Evolutionary conservation across 2,329 filamentous ascomycete genomes (phyloP).

Genomic region (Stachybotrys chlorohalonatus): DNA sequence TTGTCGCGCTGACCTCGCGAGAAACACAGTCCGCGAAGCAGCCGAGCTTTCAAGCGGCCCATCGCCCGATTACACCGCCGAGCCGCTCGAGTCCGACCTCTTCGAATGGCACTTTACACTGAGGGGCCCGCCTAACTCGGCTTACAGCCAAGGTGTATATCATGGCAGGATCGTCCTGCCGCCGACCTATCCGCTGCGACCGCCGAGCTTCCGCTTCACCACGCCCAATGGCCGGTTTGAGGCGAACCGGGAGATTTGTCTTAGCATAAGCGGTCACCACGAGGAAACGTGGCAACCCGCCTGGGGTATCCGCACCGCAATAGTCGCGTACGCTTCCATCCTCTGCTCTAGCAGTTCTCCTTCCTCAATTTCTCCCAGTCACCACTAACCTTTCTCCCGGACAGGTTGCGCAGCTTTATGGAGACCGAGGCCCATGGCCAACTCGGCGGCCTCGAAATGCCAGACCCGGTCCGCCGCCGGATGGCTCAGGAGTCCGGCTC

Average conservation of each 20-base stretch:
- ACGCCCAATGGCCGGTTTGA: slow-evolving; percentile 92
- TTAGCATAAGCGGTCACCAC: slow-evolving; percentile 89
- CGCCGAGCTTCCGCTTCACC: slow-evolving; percentile 90
- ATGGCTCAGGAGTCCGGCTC: slow-evolving; percentile 57
- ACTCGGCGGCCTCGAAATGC: slow-evolving; percentile 78
- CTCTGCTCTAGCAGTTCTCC: no score
- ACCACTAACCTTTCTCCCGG: not conserved
- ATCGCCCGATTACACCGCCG: slow-evolving; percentile 76
- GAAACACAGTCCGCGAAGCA: slow-evolving; percentile 69
- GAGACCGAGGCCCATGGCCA: slow-evolving; percentile 82
- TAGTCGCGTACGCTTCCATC: slow-evolving; percentile 45
- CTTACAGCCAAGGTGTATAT: slow-evolving; percentile 77
- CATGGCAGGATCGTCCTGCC: slow-evolving; percentile 93
- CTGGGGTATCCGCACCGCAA: slow-evolving; percentile 88
- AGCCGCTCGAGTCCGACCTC: slow-evolving; percentile 79
- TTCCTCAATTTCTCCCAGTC: not conserved
- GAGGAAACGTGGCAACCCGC: slow-evolving; percentile 98
- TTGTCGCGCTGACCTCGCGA: not conserved
- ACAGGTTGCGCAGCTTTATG: slow-evolving; percentile 75
- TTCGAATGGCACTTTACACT: slow-evolving; percentile 99
- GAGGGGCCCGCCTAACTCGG: slow-evolving; percentile 74
- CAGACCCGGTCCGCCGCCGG: slow-evolving; percentile 53
- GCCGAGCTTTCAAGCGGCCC: slow-evolving; percentile 73
- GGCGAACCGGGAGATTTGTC: slow-evolving; percentile 91
- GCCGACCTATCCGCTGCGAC: slow-evolving; percentile 80